Conservation (phyloP, 2,329 filamentous ascomycete species). For the Chaetomiaceae sp. region DNA sequence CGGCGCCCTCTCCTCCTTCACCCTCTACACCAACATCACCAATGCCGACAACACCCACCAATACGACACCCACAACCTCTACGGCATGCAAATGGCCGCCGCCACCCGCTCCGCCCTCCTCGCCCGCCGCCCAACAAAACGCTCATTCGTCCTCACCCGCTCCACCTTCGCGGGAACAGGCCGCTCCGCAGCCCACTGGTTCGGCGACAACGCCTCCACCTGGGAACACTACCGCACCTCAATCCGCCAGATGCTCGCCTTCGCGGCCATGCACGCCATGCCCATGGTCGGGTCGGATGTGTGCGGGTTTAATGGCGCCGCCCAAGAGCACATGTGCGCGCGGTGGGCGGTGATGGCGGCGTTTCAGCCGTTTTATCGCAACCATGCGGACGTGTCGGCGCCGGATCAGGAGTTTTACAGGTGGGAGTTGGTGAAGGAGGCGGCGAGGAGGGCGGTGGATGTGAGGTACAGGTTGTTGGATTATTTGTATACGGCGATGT, state of each 20-base stretch:
- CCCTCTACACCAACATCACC: slow-evolving; percentile 62
- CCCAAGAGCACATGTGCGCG: slow-evolving; percentile 63
- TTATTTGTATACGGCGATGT: slow-evolving; percentile 68
- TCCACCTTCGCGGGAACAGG: slow-evolving; percentile 72
- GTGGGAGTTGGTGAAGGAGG: slow-evolving; percentile 56
- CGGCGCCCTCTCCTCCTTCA: slow-evolving; percentile 48
- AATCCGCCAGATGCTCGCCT: slow-evolving; percentile 56
- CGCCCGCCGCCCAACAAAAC: slow-evolving; percentile 53
- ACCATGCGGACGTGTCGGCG: slow-evolving; percentile 54
- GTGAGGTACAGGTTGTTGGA: slow-evolving; percentile 68
- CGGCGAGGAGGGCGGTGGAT: slow-evolving; percentile 60
- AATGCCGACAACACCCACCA: slow-evolving; percentile 62
- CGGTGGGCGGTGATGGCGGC: slow-evolving; percentile 70
- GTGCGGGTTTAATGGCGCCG: slow-evolving; percentile 71
- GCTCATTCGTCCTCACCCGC: slow-evolving; percentile 69
- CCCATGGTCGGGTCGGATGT: slow-evolving; percentile 69
- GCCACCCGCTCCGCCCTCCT: slow-evolving; percentile 62
- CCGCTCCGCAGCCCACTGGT: slow-evolving; percentile 56
- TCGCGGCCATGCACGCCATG: slow-evolving; percentile 60
- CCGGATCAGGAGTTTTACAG: slow-evolving; percentile 66
- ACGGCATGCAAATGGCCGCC: slow-evolving; percentile 71
- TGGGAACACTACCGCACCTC: slow-evolving; percentile 58
- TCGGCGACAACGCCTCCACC: slow-evolving; percentile 54
- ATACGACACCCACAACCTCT: slow-evolving; percentile 76
- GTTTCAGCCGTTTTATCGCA: slow-evolving; percentile 71